Evolutionary conservation across 345 rosid species (phyloP), one percentile per base, ranked within the genome.

Genomic region (Acer saccharum): DNA sequence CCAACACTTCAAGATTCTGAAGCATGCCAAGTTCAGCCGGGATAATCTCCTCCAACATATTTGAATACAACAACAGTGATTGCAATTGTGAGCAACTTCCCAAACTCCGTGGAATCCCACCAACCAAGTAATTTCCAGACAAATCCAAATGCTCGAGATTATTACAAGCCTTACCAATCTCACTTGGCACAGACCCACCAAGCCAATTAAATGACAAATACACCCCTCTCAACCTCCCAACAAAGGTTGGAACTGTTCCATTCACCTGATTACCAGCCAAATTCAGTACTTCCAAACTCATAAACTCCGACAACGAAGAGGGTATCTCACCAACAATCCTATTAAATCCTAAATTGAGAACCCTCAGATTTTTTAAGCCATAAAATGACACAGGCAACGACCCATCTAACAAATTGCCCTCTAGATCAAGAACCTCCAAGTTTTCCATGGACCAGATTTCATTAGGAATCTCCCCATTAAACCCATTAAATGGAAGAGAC

Each of bases 111-210:
- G 98, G 94, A 69, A 95, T 93, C 71, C 84, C 78, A 39, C 95
- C 94, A 21, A 83, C 79, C 48, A 95, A 88, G 77, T 77, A 88
- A 77, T 95, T 95, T 63, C 89, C 98, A 3, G 98, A 95, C 79
- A 95, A 62, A 84, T 95, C 98, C 85, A 95, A 89, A 86, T 88
- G 90, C 83, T 93, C 92, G 80, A 95, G 98, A 75, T 84, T 95
- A 12, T 73, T 82, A 73, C 98, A 95, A 52, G 50, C 61, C 27
- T 85, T 84, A 18, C 98, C 98, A 62, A 91, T 86, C 69, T 88
- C 91, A 65, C 78, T 72, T 23, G 97, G 95, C 67, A 95, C 44
- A 5, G 80, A 76, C 63, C 97, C 98, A 48, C 75, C 84, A 68
- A 95, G 90, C 83, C 60, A 78, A 69, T 91, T 89, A 76, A 86